Evolutionary conservation across 441 rosid genomes (phyloP), one percentile per base, ranked within the genome.

Genomic region (Geranium incanum): DNA sequence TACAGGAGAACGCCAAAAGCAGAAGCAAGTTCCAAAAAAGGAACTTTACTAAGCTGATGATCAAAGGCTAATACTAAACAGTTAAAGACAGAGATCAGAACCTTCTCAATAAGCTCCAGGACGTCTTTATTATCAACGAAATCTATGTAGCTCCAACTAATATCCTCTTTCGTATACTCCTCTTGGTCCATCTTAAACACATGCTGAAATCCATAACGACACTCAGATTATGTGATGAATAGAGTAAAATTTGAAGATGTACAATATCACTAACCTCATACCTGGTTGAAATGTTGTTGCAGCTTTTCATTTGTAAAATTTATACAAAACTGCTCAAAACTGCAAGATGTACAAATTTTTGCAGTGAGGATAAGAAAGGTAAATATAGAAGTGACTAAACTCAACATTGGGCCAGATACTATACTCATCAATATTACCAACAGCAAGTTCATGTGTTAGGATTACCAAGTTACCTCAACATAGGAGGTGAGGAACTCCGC

Each of bases 281-380:
- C 98, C 97, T 92, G 97, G 80, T 93, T 95, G 85, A 95, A 95
- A 86, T 92, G 98, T 73, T 95, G 99, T 79, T 95, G 98, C 89
- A 95, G 79, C 86, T 95, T 95, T 86, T 95, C 99, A 77, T 95
- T 95, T 50, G 98, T 92, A 83, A 88, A 95, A 79, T 92, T 95
- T 60, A 95, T 95, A 76, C 99, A 95, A 70, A 95, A 95, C 85
- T 95, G 98, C 86, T 95, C 98, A 78, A 95, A 95, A 81, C 98
- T 95, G 91, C 84, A 77, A 19, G 66, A 23, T 9, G 28, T 62
- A 62, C 37, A 62, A 62, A 62, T 15, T 55, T 62, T 23, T 23
- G 66, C 36, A 23, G 36, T 62, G 12, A 62, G 66, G 36, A 62
- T 62, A 62, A 62, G n/a, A 62, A 62, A 62, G 66, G 23, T 21